Percentiles rank a stretch among this genome's conserved stretches.
Conservation (phyloP, 371 early-diverging fungal genomes). For the Mucor sp. region DNA sequence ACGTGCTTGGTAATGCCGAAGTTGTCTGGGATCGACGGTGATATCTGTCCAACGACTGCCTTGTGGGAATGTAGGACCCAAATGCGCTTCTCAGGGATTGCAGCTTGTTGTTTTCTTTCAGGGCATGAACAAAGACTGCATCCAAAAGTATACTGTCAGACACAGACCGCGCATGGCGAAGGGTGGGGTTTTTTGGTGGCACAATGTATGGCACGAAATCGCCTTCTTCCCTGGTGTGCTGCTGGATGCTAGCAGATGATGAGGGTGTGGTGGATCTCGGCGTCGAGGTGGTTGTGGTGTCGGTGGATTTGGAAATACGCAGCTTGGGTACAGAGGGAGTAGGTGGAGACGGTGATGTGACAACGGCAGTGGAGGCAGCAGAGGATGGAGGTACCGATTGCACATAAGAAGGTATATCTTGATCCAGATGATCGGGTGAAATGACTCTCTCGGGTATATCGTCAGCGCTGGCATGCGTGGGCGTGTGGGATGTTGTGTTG, state of each 20-base stretch:
- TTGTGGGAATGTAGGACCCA: neutral
- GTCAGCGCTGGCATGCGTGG: neutral
- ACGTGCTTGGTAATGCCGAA: neutral
- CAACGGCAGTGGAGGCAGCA: neutral
- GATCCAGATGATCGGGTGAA: conserved; percentile 18
- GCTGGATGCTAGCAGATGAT: neutral
- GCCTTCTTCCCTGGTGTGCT: conserved; percentile 1
- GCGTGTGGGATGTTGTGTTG: neutral
- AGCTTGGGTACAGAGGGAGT: neutral
- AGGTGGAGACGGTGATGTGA: neutral
- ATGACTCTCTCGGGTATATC: neutral
- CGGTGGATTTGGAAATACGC: conserved; percentile 4
- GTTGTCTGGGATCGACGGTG: conserved; percentile 1
- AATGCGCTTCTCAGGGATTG: neutral
- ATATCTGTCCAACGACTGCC: neutral
- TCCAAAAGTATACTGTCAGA: conserved; percentile 20
- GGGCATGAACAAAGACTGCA: neutral
- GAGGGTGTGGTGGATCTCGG: neutral
- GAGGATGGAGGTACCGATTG: neutral
- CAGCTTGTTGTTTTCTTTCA: neutral
- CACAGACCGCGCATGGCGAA: conserved; percentile 29
- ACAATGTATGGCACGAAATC: conserved; percentile 23
- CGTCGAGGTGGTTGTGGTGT: neutral
- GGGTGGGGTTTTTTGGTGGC: neutral
- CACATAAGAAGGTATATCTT: conserved; percentile 32